These are phyloP conservation scores for Xylaria palmicola DNA, from an alignment of 495 filamentous ascomycete genomes.

Conservation along the genomic window DNA sequence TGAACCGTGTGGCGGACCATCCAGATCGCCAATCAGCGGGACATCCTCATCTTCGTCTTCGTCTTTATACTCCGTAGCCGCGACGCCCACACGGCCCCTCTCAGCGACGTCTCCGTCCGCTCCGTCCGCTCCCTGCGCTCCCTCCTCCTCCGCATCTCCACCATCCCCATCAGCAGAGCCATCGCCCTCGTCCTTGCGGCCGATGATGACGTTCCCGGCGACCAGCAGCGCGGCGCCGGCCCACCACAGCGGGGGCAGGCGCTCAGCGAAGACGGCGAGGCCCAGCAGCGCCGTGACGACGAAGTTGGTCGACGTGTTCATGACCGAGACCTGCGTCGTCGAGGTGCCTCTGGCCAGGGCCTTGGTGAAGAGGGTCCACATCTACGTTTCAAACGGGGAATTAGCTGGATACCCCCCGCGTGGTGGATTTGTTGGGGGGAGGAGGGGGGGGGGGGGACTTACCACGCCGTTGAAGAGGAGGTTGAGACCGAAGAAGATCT, in stretches of 20 bases:
- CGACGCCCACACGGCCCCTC: conserved; percentile 13
- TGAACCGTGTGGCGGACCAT: background rate
- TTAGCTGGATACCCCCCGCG: too few species aligned
- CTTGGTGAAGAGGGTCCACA: conserved; percentile 88
- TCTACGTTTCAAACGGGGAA: conserved; percentile 38
- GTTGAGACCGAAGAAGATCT: conserved; percentile 88
- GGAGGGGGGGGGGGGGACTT: conserved; percentile 26
- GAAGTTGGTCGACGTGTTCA: conserved; percentile 94
- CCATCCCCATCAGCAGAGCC: conserved; percentile 10
- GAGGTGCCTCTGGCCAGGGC: conserved; percentile 80
- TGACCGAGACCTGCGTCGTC: conserved; percentile 86
- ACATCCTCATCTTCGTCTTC: conserved; percentile 30
- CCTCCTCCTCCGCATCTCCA: background rate
- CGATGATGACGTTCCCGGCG: conserved; percentile 87
- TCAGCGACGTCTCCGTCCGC: conserved; percentile 16
- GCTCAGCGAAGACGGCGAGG: conserved; percentile 68
- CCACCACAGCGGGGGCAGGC: conserved; percentile 81
- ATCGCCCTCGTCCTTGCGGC: conserved; percentile 66
- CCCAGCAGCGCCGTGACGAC: conserved; percentile 86
- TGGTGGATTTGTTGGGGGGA: background rate
- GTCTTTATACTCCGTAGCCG: conserved; percentile 23
- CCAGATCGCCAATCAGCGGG: conserved; percentile 26
- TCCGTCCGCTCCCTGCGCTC: too few species aligned
- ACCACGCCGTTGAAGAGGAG: conserved; percentile 81
- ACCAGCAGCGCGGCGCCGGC: conserved; percentile 80